Percentiles rank a stretch among this genome's conserved stretches.
Conservation (phyloP, 192 early-diverging fungal species). For the Rhizophagus prolifer region DNA sequence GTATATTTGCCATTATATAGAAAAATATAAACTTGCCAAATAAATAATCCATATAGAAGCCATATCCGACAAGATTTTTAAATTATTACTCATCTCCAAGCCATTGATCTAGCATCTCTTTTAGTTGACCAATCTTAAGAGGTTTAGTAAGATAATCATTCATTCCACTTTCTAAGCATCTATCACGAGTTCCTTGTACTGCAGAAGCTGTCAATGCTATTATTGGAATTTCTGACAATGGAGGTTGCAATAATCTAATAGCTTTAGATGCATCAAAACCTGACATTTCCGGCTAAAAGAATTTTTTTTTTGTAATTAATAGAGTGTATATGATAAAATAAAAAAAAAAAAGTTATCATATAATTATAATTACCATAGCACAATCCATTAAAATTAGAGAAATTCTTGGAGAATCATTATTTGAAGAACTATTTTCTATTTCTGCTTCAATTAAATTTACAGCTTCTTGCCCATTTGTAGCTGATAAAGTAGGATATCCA, state of each 20-base stretch:
- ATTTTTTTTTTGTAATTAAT: background rate
- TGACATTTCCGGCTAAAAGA: constrained; percentile 49
- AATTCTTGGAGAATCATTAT: constrained; percentile 13
- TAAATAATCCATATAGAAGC: too few species aligned
- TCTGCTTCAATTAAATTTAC: constrained; percentile 30
- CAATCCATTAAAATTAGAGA: constrained; percentile 53
- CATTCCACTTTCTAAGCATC: constrained; percentile 49
- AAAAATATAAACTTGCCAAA: too few species aligned
- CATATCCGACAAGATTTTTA: too few species aligned
- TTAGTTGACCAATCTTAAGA: constrained; percentile 41
- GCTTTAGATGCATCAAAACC: constrained; percentile 52
- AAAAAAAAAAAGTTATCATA: constrained; percentile 16
- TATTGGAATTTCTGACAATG: constrained; percentile 44
- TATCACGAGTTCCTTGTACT: constrained; percentile 44
- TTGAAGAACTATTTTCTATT: background rate
- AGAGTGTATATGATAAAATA: background rate
- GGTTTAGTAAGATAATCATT: constrained; percentile 50
- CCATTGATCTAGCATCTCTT: constrained; percentile 41
- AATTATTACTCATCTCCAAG: constrained; percentile 18
- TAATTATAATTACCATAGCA: constrained; percentile 46
- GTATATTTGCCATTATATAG: too few species aligned
- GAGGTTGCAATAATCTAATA: constrained; percentile 44
- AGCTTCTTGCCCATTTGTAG: constrained; percentile 58
- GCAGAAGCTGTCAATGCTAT: constrained; percentile 62
- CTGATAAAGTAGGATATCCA: constrained; percentile 46